Conservation (phyloP, 805 yeast species). For the Yamadazyma laniorum region DNA sequence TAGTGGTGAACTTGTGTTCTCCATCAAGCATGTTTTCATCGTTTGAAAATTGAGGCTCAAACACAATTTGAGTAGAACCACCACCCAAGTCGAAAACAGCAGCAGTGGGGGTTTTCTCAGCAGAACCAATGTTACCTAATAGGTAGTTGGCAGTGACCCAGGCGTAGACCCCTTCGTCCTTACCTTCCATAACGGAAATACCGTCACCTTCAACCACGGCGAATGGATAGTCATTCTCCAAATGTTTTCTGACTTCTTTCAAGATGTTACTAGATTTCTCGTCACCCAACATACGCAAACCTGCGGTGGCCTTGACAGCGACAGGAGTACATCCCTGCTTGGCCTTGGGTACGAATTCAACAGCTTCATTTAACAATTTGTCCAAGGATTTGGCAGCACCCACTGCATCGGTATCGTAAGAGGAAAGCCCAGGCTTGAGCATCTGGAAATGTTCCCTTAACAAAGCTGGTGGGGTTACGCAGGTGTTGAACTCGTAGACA, state of each 20-base stretch:
- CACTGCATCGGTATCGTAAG: constrained; percentile 71
- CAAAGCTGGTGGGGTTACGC: constrained; percentile 79
- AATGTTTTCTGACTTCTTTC: constrained; percentile 69
- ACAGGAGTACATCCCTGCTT: constrained; percentile 83
- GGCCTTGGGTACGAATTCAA: constrained; percentile 71
- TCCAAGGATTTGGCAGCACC: constrained; percentile 93
- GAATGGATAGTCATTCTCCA: constrained; percentile 84
- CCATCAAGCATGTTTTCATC: constrained; percentile 73
- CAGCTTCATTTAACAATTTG: constrained; percentile 72
- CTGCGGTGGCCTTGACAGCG: constrained; percentile 98
- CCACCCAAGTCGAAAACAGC: constrained; percentile 99
- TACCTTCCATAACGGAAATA: constrained; percentile 90
- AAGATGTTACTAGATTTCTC: constrained; percentile 70
- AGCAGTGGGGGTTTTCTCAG: constrained; percentile 78
- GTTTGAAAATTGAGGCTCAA: constrained; percentile 77
- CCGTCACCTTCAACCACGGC: constrained; percentile 88
- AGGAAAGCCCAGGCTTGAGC: constrained; percentile 90
- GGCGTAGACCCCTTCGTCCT: constrained; percentile 96
- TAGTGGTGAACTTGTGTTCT: constrained; percentile 78
- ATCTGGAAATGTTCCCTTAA: constrained; percentile 79
- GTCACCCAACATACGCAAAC: constrained; percentile 81
- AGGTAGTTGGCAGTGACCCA: constrained; percentile 97
- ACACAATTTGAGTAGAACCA: constrained; percentile 97
- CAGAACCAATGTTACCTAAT: constrained; percentile 87
- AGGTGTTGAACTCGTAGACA: constrained; percentile 86